Conservation (phyloP, 345 rosid species). For the Citrus australasica region DNA sequence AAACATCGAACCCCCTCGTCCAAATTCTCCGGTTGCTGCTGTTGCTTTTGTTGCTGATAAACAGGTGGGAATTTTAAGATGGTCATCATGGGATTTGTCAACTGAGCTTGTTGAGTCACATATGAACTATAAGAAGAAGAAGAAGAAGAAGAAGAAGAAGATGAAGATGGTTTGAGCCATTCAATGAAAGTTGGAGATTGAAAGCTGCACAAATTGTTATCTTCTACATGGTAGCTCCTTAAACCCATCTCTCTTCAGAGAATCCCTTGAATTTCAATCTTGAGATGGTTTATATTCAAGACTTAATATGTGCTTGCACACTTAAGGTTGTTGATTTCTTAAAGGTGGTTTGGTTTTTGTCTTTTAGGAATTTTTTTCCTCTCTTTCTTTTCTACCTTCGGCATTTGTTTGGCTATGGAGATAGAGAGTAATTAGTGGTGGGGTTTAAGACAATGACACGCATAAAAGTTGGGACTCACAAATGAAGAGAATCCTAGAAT, state of each 20-base stretch:
- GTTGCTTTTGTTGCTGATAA: constrained; percentile 12
- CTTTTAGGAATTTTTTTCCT: constrained; percentile 32
- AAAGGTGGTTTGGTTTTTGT: constrained; percentile 50
- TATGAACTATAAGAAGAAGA: constrained; percentile 24
- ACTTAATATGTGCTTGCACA: constrained; percentile 29
- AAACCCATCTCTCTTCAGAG: constrained; percentile 41
- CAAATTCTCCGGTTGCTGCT: constrained; percentile 5
- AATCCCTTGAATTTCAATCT: constrained; percentile 12
- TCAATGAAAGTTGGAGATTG: constrained; percentile 66
- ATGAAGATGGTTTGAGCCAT: constrained; percentile 70
- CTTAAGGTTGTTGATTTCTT: constrained; percentile 34
- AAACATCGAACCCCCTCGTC: constrained; percentile 39
- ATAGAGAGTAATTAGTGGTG: constrained; percentile 47
- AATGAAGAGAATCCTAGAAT: constrained; percentile 60
- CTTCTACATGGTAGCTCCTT: constrained; percentile 40
- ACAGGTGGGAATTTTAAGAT: constrained; percentile 17
- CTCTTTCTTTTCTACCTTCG: constrained; percentile 28
- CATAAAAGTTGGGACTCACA: constrained; percentile 21
- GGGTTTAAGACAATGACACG: constrained; percentile 63
- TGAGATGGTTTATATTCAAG: constrained; percentile 32
- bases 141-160: constrained; percentile 17
- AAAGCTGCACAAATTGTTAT: constrained; percentile 20
- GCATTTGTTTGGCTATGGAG: constrained; percentile 26
- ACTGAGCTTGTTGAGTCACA: constrained; percentile 28
- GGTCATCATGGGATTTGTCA: constrained; percentile 24